Base-by-base conservation (phyloP, 176 grass and related monocot genomes). In the Saccharum spontaneum region DNA sequence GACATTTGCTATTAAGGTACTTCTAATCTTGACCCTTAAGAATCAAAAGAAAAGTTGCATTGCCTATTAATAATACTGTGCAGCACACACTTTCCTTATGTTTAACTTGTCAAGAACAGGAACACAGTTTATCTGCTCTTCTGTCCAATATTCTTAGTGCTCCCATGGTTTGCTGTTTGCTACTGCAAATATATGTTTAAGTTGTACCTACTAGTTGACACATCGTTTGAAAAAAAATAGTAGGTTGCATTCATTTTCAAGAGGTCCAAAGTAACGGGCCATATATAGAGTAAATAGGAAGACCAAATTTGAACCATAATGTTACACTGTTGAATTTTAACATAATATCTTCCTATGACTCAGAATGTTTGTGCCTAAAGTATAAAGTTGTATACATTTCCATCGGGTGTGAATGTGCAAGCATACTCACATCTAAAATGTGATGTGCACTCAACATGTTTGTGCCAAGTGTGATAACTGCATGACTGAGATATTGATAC, bases 1-100 rank as follows among this genome's bases (percentile, higher is more conserved):
- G 62, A 20, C 20, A 60, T 75, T 75, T 69, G 20, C 74, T 74
- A 76, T 48, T 26, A 79, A 88, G 60, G 76, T 80, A 75, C 61
- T 74, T 78, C 68, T 72, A 69, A 79, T 39, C 11, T 76, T 80
- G 36, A 68, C 15, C 82, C 46, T 73, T 73, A 37, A 70, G 36
- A 75, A 15, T 33, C 59, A 68, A 66, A 8, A 67, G 41, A 57
- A 38, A 84, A 55, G 40, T 39, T 64, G 34, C 33, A 72, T 3
- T 26, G 13, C 67, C 13, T 44, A 45, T 83, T 62, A 3, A 36
- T 66, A 33, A 30, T 78, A 64, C 22, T 50, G 37, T 88, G 45
- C 7, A 24, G 18, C 23, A 26, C 5, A 12, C 20, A 52, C n/a
- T 88, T 24, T 23, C 46, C 8, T 65, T 72, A 28, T 55, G 57